Conservation (phyloP, 129 eudicot genomes). For the Centaurea solstitialis region DNA sequence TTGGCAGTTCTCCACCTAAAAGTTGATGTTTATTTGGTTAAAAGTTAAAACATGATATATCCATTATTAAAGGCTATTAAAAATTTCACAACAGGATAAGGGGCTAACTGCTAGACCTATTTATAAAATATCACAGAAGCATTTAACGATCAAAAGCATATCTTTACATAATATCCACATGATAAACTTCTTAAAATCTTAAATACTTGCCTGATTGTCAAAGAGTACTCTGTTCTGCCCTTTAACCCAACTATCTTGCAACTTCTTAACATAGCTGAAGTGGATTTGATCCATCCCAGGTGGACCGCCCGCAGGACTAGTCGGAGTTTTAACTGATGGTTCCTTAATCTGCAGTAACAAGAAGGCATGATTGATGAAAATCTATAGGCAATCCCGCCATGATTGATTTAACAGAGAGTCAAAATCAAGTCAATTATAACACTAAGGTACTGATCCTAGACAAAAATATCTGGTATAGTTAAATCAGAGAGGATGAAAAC, state of each 20-base stretch:
- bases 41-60: neutral
- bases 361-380: too few species aligned
- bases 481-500: neutral
- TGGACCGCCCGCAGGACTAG: constrained; percentile 41
- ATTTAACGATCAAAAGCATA: neutral
- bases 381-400: too few species aligned
- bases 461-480: too few species aligned
- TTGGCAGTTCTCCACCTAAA: neutral
- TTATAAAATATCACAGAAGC: neutral
- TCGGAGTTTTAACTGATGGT: constrained; percentile 20
- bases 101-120: neutral
- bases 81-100: neutral
- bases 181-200: neutral
- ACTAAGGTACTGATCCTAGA: too few species aligned
- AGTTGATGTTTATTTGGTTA: neutral
- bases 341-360: constrained; percentile 5
- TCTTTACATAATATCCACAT: neutral
- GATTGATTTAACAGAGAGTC: too few species aligned
- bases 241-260: constrained; percentile 45
- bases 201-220: constrained; percentile 50
- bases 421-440: too few species aligned
- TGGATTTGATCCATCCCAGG: constrained; percentile 25
- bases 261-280: constrained; percentile 46
- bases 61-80: neutral
- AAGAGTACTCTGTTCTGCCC: constrained; percentile 46